Evolutionary conservation across 2,329 filamentous ascomycete species (phyloP).

Genomic region (Colletotrichum orchidophilum): DNA sequence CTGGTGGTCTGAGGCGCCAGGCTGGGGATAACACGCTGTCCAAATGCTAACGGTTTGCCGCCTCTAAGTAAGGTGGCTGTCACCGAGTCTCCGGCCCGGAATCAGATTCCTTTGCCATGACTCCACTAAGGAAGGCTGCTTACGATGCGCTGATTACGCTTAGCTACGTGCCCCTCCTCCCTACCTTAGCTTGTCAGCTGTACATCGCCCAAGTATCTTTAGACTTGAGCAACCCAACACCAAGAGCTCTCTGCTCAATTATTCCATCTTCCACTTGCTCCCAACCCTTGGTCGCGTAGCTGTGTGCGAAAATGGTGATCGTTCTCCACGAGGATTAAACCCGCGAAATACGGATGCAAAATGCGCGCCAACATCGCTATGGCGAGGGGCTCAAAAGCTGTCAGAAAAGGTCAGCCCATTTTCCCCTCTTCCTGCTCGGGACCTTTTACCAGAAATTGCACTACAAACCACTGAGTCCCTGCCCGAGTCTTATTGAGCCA

Average conservation of each 20-base stretch:
- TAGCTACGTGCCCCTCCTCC: neutral
- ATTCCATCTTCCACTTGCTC: neutral
- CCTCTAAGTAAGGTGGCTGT: too few species aligned
- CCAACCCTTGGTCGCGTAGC: neutral
- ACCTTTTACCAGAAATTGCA: neutral
- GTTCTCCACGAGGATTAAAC: too few species aligned
- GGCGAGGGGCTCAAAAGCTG: conserved; percentile 18
- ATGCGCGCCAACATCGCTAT: conserved; percentile 7
- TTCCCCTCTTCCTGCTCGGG: neutral
- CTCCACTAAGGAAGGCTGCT: neutral
- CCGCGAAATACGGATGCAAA: neutral
- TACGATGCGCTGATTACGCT: neutral
- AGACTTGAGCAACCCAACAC: neutral
- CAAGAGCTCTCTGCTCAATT: neutral
- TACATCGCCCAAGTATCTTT: neutral
- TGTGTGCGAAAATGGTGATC: neutral
- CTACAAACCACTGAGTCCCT: neutral
- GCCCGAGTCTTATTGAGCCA: neutral
- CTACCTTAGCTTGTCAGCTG: neutral
- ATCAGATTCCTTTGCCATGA: conserved; percentile 5
- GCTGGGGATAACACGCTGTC: neutral
- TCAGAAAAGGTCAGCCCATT: conserved; percentile 17
- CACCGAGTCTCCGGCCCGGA: neutral
- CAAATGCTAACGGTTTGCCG: too few species aligned
- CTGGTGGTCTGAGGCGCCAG: neutral